Evolutionary conservation across 1,284 basidiomycete genomes (phyloP).

Genomic region (Moesziomyces globuligerus): DNA sequence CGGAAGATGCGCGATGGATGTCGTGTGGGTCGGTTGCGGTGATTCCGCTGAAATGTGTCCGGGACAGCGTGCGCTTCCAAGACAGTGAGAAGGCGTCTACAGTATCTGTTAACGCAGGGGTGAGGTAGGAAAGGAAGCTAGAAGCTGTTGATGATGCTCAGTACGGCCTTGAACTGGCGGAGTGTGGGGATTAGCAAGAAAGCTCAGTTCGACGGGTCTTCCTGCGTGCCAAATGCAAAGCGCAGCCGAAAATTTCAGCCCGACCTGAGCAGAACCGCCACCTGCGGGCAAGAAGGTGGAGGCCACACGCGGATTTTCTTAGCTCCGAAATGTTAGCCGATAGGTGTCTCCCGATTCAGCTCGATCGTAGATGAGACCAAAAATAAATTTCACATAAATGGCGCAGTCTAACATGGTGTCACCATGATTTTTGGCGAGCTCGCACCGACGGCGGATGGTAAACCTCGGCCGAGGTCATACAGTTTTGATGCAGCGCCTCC

Average conservation of each 20-base stretch:
- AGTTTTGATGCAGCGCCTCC: slow-evolving; percentile 1
- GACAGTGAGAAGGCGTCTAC: too few relatives aligned
- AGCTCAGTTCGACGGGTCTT: slow-evolving; percentile 16
- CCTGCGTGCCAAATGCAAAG: not conserved
- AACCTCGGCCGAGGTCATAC: slow-evolving; percentile 14
- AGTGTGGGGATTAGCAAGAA: slow-evolving; percentile 12
- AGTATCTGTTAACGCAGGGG: not conserved
- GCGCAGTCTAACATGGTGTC: not conserved
- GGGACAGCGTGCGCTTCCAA: not conserved
- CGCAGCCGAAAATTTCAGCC: slow-evolving; percentile 25
- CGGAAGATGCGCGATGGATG: not conserved
- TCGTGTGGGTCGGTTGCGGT: not conserved
- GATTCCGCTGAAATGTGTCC: not conserved
- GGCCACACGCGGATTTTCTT: slow-evolving; percentile 8
- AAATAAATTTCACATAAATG: not conserved
- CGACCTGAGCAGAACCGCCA: slow-evolving; percentile 1
- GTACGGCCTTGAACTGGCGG: not conserved
- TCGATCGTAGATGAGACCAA: not conserved
- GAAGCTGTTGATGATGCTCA: not conserved
- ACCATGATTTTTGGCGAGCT: not conserved
- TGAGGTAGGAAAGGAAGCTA: not conserved
- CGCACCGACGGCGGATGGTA: too few relatives aligned
- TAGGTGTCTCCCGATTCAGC: not conserved
- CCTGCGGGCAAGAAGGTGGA: slow-evolving; percentile 17
- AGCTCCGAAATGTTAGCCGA: slow-evolving; percentile 17